Evolutionary conservation across 1,284 basidiomycete genomes (phyloP).

Genomic region (Exsudoporus floridanus): DNA sequence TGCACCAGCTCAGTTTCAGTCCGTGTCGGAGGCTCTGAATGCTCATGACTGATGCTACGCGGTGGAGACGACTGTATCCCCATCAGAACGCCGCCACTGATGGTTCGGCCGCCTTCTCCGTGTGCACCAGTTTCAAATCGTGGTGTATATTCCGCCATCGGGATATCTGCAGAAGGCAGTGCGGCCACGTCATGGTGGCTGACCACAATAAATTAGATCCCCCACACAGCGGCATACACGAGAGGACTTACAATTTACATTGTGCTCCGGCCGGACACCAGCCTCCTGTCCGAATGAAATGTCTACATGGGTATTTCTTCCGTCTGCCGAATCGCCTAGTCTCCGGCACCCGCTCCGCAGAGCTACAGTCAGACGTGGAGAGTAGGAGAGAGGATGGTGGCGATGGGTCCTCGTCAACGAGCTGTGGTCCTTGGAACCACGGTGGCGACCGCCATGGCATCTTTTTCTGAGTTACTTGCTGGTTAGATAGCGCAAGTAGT

Average conservation of each 20-base stretch:
- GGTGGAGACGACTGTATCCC: constrained; percentile 20
- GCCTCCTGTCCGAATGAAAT: constrained; percentile 44
- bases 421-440: constrained; percentile 6
- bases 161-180: constrained; percentile 4
- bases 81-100: constrained; percentile 29
- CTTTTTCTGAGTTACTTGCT: constrained; percentile 1
- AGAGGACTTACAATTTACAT: constrained; percentile 46
- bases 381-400: constrained; percentile 22
- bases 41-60: neutral
- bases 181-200: constrained; percentile 42
- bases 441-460: constrained; percentile 2
- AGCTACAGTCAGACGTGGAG: constrained; percentile 22
- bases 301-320: constrained; percentile 43
- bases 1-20: constrained; percentile 36
- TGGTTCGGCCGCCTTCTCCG: constrained; percentile 16
- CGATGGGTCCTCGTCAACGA: constrained; percentile 18
- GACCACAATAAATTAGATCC: constrained; percentile 6
- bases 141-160: constrained; percentile 1
- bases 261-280: constrained; percentile 44
- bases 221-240: neutral
- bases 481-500: constrained; percentile 16
- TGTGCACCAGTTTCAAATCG: constrained; percentile 4
- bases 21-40: constrained; percentile 32
- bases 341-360: constrained; percentile 10
- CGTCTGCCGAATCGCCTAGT: constrained; percentile 17